phyloP scores from a whole-genome alignment of 2,329 filamentous ascomycete genomes.

The Cadophora luteo-olivacea region DNA sequence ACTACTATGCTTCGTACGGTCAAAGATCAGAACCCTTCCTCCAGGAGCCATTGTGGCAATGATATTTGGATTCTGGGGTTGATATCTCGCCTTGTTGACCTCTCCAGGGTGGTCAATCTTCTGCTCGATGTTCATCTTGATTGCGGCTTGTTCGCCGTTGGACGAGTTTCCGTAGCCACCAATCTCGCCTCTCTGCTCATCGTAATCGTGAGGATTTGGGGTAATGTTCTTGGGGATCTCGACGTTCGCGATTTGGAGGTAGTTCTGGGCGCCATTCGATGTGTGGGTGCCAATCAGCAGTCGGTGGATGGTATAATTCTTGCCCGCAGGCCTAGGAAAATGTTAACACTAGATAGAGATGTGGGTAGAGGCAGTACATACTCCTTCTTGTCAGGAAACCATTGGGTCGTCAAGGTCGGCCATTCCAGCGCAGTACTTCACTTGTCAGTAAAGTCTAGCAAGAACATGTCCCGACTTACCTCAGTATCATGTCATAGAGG shows the following conservation, averaged over 20 bases:
- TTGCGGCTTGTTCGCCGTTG: conserved; percentile 70
- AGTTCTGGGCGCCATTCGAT: conserved; percentile 83
- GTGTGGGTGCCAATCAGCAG: conserved; percentile 95
- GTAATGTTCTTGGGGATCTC: conserved; percentile 83
- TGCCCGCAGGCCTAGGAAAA: conserved; percentile 69
- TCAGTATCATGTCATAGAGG: conserved; percentile 96
- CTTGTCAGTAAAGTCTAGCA: conserved; percentile 28
- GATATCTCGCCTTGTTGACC: conserved; percentile 98
- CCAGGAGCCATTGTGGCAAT: conserved; percentile 93
- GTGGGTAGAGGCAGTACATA: conserved; percentile 45
- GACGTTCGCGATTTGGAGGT: conserved; percentile 92
- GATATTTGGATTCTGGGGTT: conserved; percentile 95
- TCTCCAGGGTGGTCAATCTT: conserved; percentile 96
- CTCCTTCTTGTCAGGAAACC: conserved; percentile 94
- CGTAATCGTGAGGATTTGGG: conserved; percentile 83
- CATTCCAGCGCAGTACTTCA: conserved; percentile 87
- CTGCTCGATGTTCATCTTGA: conserved; percentile 92
- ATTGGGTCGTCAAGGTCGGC: conserved; percentile 97
- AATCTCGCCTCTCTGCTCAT: conserved; percentile 90
- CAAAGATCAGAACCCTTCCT: conserved; percentile 89
- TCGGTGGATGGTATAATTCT: conserved; percentile 86
- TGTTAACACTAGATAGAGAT: conserved; percentile 5
- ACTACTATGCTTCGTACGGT: conserved; percentile 90
- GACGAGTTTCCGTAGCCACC: conserved; percentile 84
- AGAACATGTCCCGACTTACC: conserved; percentile 52